Base-by-base conservation (phyloP, 2,329 filamentous ascomycete species). In the Sarocladium oryzae region DNA sequence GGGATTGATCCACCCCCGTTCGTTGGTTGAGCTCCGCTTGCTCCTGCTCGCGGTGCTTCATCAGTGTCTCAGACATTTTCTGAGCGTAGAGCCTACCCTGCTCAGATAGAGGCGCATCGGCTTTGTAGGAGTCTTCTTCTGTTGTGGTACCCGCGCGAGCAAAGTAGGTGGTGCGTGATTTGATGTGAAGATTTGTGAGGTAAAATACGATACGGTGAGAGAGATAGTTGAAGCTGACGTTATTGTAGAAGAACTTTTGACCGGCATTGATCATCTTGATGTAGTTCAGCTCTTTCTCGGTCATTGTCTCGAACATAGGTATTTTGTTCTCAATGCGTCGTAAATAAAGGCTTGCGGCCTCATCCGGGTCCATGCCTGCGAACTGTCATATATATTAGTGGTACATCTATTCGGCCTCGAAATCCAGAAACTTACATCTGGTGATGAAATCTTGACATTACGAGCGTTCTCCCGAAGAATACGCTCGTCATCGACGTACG, bases 181-280 rank as follows among this genome's bases (percentile, higher is more conserved):
- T 97, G 75, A 96, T 96, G 68, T 99, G 93, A 21, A 97, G 76
- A 63, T 99, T 99, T 63, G 96, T 88, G 43, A 99, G 82, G 68
- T 97, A 99, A 70, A 99, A 99, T 51, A 99, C 92, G 58, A 99
- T 99, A 54, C 93, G 84, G 66, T 99, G 91, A 1, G 91, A 95
- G 28, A 99, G 79, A 64, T 99, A 99, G 60, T 91, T 92, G 67
- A 99, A 97, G 63, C 86, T 91, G 65, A 93, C 88, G 58, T 97
- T 96, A 72, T 99, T 99, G 69, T 97, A 92, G 60, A 92, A 86
- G 63, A 99, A 86, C 58, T 89, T 84, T 63, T 92, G 84, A 40
- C 93, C 93, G 7, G 93, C 93, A 60, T 99, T 99, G 66, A 97
- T 95, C 92, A 99, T 96, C 74, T 96, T 96, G 72, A 99, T 92